Evolutionary conservation across 2,329 filamentous ascomycete genomes (phyloP).

Genomic region (Diaporthe australafricana): DNA sequence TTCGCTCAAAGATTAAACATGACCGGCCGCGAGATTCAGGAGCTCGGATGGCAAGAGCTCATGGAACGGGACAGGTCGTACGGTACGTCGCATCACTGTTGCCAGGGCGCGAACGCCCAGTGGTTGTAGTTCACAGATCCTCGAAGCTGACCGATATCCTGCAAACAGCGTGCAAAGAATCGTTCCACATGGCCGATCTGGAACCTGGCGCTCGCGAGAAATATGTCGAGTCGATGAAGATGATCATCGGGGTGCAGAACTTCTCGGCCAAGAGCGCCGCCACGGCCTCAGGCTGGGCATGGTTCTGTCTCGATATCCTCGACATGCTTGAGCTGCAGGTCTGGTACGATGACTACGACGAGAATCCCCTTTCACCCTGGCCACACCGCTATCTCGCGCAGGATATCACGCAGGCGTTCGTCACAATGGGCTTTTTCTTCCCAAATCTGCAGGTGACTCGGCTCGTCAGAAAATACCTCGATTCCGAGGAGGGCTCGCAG

Average conservation of each 20-base stretch:
- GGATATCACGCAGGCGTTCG: slow-evolving; percentile 52
- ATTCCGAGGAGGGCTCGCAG: slow-evolving; percentile 1
- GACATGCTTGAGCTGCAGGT: slow-evolving; percentile 44
- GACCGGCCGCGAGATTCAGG: slow-evolving; percentile 8
- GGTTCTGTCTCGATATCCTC: slow-evolving; percentile 44
- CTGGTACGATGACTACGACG: slow-evolving; percentile 40
- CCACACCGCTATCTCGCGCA: slow-evolving; percentile 51
- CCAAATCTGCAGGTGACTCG: slow-evolving; percentile 41
- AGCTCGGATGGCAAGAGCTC: not conserved
- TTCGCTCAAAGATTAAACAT: slow-evolving; percentile 18
- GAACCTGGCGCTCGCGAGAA: slow-evolving; percentile 51
- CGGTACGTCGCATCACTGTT: not conserved
- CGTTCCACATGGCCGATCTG: slow-evolving; percentile 57
- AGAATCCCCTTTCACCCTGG: slow-evolving; percentile 39
- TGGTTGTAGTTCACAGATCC: not conserved
- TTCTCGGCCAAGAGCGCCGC: slow-evolving; percentile 34
- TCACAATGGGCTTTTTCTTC: slow-evolving; percentile 54
- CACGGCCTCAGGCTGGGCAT: slow-evolving; percentile 40
- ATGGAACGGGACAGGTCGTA: slow-evolving; percentile 19
- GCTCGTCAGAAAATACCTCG: slow-evolving; percentile 1
- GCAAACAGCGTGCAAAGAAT: slow-evolving; percentile 51
- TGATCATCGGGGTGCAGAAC: slow-evolving; percentile 48
- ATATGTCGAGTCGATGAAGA: slow-evolving; percentile 50
- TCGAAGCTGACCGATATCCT: not conserved
- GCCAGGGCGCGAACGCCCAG: not conserved